Conservation (phyloP, 164 flowering plant species). For the Vitis cinerea region DNA sequence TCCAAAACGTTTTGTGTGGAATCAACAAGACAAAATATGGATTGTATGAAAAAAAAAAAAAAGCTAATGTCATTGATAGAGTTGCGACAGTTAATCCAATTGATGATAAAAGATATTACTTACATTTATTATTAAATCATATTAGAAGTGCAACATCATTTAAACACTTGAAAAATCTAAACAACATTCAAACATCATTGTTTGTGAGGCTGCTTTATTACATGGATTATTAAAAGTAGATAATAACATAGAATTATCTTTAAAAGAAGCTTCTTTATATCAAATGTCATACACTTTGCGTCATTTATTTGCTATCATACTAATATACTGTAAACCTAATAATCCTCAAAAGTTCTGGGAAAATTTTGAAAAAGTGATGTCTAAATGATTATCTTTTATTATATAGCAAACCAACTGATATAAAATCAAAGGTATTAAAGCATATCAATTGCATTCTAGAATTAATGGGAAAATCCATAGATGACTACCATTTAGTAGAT, state of each 20-base stretch:
- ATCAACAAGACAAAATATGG: not conserved
- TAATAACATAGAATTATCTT: not conserved
- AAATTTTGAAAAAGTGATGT: not conserved
- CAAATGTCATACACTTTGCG: not conserved
- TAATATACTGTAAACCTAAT: not conserved
- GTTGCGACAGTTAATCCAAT: not conserved
- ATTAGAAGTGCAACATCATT: too few relatives aligned
- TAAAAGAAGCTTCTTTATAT: not conserved
- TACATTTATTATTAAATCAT: too few relatives aligned
- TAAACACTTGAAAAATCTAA: too few relatives aligned
- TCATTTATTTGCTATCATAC: not conserved
- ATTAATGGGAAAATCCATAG: not conserved
- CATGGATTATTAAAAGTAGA: not conserved
- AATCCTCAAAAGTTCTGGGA: not conserved
- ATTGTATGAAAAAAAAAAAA: too few relatives aligned
- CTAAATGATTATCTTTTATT: not conserved
- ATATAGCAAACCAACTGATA: not conserved
- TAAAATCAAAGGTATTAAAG: too few relatives aligned
- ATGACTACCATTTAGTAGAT: not conserved
- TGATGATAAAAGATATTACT: not conserved
- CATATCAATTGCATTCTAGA: not conserved
- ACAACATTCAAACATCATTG: not conserved
- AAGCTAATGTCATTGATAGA: too few relatives aligned
- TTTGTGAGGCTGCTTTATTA: not conserved
- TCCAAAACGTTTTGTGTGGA: conserved; percentile 3